phyloP scores from a whole-genome alignment of 176 grass and related monocot genomes.

The Musa beccarii region DNA sequence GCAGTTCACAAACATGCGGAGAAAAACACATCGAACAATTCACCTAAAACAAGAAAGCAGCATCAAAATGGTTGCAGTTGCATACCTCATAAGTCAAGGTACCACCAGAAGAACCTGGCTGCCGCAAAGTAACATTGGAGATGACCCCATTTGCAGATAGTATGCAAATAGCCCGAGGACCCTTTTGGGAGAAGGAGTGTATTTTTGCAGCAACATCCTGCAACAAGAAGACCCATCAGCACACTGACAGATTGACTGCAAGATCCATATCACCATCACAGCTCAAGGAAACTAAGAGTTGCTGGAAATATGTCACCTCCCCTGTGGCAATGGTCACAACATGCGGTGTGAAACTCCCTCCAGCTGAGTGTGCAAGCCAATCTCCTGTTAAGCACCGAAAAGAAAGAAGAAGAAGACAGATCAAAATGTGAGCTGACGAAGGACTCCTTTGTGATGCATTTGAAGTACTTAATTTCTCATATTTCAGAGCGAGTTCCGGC shows the following conservation, averaged over 20 bases:
- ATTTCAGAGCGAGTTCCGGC: no score
- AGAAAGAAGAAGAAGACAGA: background rate
- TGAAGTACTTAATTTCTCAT: no score
- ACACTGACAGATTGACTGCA: background rate
- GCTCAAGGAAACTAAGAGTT: background rate
- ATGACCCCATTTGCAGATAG: slow-evolving; percentile 65
- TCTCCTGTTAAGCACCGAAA: slow-evolving; percentile 35
- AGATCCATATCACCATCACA: background rate
- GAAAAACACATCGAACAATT: no score
- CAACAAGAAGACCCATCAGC: slow-evolving; percentile 18
- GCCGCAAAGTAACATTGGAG: slow-evolving; percentile 52
- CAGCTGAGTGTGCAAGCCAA: slow-evolving; percentile 73
- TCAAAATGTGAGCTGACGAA: background rate
- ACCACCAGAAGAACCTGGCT: slow-evolving; percentile 46
- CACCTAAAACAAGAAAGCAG: no score
- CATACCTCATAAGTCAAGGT: slow-evolving; percentile 68
- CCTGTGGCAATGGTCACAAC: slow-evolving; percentile 65
- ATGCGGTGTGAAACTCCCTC: slow-evolving; percentile 88
- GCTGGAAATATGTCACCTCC: slow-evolving; percentile 36
- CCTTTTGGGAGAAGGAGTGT: slow-evolving; percentile 79
- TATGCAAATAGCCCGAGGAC: slow-evolving; percentile 68
- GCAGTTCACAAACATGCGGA: no score
- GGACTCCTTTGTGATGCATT: background rate
- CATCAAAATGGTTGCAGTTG: background rate
- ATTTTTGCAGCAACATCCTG: slow-evolving; percentile 74